These are phyloP conservation scores for Aureobasidium uvarum DNA, from an alignment of 2,329 filamentous ascomycete species.

Conservation along the genomic window DNA sequence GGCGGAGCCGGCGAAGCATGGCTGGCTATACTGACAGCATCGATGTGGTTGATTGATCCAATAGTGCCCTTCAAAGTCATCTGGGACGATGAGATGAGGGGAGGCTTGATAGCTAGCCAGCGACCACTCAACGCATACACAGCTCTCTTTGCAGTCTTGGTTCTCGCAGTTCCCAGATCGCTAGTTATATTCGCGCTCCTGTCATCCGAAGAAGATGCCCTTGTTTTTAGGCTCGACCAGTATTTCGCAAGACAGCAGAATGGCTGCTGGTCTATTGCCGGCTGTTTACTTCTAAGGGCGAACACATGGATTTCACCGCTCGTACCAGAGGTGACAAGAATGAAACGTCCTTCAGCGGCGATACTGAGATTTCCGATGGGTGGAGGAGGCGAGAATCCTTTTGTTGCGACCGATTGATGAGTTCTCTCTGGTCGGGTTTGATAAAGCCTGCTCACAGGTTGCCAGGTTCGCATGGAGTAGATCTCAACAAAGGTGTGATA, in stretches of 20 bases:
- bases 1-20: constrained; percentile 69
- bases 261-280: constrained; percentile 33
- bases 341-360: constrained; percentile 66
- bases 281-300: constrained; percentile 37
- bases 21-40: constrained; percentile 55
- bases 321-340: constrained; percentile 73
- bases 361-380: constrained; percentile 72
- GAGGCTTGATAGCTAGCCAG: constrained; percentile 76
- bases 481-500: constrained; percentile 89
- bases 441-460: constrained; percentile 70
- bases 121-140: constrained; percentile 60
- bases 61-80: constrained; percentile 63
- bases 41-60: constrained; percentile 46
- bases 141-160: constrained; percentile 1
- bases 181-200: neutral
- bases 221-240: constrained; percentile 63
- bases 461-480: constrained; percentile 76
- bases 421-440: constrained; percentile 64
- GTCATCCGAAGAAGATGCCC: neutral
- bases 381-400: constrained; percentile 65
- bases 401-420: constrained; percentile 56
- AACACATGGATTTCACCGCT: constrained; percentile 88
- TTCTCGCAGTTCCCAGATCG: neutral
- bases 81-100: constrained; percentile 64
- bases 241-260: constrained; percentile 79